Percentiles rank a stretch among this genome's conserved stretches.
Evolutionary conservation across 2,329 filamentous ascomycete species (phyloP).

Genomic region (Apiospora hydei): DNA sequence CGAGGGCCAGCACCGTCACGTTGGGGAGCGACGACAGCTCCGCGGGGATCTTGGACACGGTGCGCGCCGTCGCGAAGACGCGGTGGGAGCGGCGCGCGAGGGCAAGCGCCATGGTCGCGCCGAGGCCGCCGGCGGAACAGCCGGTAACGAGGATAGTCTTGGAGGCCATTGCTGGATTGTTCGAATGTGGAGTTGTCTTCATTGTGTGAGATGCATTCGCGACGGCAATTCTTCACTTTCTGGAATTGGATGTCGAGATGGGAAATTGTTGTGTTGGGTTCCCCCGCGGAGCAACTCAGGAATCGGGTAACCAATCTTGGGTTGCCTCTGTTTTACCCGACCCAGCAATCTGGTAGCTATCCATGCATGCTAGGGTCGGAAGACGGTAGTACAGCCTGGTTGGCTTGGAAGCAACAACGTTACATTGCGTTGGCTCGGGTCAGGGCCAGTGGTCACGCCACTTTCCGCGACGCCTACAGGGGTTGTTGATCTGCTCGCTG

Average conservation of each 20-base stretch:
- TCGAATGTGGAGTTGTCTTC: no score
- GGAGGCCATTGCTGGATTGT: background rate
- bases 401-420: background rate
- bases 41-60: conserved; percentile 20
- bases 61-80: conserved; percentile 27
- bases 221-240: no score
- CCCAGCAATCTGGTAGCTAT: background rate
- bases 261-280: background rate
- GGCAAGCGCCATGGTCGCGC: conserved; percentile 24
- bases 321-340: background rate
- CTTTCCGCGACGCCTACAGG: background rate
- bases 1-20: background rate
- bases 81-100: conserved; percentile 22
- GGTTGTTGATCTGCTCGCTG: background rate
- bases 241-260: no score
- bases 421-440: background rate
- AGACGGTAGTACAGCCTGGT: background rate
- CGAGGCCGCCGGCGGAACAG: conserved; percentile 26
- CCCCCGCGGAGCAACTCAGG: background rate
- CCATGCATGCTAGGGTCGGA: no score
- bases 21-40: background rate
- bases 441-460: background rate
- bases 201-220: no score
- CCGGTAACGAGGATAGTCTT: conserved; percentile 28
- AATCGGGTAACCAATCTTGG: background rate